Evolutionary conservation across 2,329 filamentous ascomycete genomes (phyloP).

Genomic region (Penicillium fuscoglaucum): DNA sequence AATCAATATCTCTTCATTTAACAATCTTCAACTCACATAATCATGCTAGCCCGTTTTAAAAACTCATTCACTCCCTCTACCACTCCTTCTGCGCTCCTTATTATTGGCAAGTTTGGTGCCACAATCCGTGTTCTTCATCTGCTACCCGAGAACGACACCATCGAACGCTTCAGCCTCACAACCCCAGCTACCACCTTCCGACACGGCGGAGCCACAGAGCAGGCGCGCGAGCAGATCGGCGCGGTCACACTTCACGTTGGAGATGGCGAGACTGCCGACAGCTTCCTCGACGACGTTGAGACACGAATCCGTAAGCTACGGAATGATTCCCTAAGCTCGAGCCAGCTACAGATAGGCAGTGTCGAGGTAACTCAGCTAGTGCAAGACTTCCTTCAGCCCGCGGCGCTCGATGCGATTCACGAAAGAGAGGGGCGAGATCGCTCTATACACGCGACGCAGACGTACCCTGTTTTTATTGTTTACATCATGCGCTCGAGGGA

Average conservation of each 20-base stretch:
- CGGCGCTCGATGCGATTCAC: not conserved
- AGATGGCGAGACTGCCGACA: not conserved
- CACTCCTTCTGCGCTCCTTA: not conserved
- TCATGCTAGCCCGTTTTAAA: not conserved
- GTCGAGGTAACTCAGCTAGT: not conserved
- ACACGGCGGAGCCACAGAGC: not conserved
- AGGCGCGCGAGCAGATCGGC: not conserved
- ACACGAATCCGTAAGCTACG: not conserved
- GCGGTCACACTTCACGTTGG: not conserved
- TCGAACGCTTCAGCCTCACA: not conserved
- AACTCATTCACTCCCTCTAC: not conserved
- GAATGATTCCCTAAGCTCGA: not conserved
- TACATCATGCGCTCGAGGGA: not conserved
- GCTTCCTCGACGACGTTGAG: not conserved
- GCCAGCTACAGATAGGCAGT: not conserved
- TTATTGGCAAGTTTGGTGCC: not conserved
- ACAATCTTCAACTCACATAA: not conserved
- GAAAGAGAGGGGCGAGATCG: not conserved
- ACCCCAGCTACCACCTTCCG: not conserved
- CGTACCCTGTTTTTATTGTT: not conserved
- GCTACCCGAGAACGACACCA: not conserved
- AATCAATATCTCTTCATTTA: not conserved
- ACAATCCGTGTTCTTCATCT: not conserved
- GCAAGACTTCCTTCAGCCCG: not conserved
- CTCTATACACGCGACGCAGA: not conserved